A percentile compares a stretch with the other conserved stretches of the same genome.
Conservation (phyloP, 495 filamentous ascomycete species). For the Trichocladium uniseriatum region DNA sequence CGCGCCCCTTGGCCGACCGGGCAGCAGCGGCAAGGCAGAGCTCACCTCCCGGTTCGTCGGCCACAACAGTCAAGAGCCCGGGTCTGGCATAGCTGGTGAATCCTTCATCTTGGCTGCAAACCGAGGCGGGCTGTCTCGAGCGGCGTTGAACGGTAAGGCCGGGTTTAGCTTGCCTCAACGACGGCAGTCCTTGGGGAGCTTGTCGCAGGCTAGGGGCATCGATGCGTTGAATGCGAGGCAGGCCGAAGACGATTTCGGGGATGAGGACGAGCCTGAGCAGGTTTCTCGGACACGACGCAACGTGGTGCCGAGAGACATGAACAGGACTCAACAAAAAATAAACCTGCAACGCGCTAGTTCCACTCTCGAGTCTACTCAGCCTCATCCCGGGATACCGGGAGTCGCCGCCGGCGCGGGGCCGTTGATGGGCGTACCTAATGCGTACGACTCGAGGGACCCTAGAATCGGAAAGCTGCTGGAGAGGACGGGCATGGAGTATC, state of each 20-base stretch:
- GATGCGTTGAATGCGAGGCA: conserved; percentile 4
- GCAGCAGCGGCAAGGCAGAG: conserved; percentile 39
- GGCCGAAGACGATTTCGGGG: conserved; percentile 27
- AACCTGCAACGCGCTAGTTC: conserved; percentile 61
- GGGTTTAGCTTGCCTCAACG: conserved; percentile 11
- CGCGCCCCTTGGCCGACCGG: conserved; percentile 20
- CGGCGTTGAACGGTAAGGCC: conserved; percentile 9
- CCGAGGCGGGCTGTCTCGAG: conserved; percentile 10
- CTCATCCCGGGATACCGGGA: conserved; percentile 31
- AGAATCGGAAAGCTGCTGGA: conserved; percentile 50
- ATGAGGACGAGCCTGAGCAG: conserved; percentile 21
- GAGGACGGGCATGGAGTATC: conserved; percentile 54
- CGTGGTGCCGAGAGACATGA: conserved; percentile 41
- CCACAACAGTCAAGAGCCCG: conserved; percentile 29
- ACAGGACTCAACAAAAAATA: conserved; percentile 61
- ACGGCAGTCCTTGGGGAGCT: conserved; percentile 20
- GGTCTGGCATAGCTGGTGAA: conserved; percentile 23
- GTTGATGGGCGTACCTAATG: conserved; percentile 28
- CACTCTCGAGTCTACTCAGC: conserved; percentile 47
- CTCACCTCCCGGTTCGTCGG: conserved; percentile 44
- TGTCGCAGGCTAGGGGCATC: conserved; percentile 15
- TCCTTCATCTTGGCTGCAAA: conserved; percentile 19
- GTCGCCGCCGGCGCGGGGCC: conserved; percentile 23
- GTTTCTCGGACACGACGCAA: conserved; percentile 6
- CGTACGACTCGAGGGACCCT: conserved; percentile 41